These are phyloP conservation scores for Gossypium thurberi DNA, from an alignment of 345 rosid genomes.

Conservation along the genomic window DNA sequence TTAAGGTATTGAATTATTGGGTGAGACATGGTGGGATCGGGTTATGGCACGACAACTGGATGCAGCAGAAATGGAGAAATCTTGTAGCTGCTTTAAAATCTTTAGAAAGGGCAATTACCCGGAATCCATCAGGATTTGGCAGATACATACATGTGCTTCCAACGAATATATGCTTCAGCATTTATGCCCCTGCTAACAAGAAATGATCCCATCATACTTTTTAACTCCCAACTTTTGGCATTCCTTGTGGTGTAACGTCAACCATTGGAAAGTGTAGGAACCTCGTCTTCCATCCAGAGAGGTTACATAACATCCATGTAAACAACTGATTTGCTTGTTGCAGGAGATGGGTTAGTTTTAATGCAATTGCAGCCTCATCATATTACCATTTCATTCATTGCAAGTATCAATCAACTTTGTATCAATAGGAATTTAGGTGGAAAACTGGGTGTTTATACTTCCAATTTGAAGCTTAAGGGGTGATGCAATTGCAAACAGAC, in stretches of 20 bases:
- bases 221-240: not conserved
- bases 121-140: slow-evolving; percentile 83
- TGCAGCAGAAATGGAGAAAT: slow-evolving; percentile 67
- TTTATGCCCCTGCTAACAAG: slow-evolving; percentile 46
- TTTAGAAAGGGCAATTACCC: slow-evolving; percentile 70
- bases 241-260: not conserved
- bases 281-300: not conserved
- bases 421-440: no score
- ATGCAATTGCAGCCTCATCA: not conserved
- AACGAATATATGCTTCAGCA: slow-evolving; percentile 79
- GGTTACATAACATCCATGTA: not conserved
- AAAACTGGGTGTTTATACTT: no score
- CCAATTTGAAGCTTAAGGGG: no score
- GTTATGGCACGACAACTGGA: slow-evolving; percentile 15
- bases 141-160: slow-evolving; percentile 65
- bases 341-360: not conserved
- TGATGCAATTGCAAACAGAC: not conserved
- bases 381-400: not conserved
- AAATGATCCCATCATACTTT: slow-evolving; percentile 11
- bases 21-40: no score
- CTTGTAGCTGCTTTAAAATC: slow-evolving; percentile 75
- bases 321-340: not conserved
- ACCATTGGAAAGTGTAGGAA: not conserved
- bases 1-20: not conserved
- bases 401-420: no score